These are phyloP conservation scores for Serpula lacrymans DNA, from an alignment of 768 basidiomycete species.

Conservation along the genomic window DNA sequence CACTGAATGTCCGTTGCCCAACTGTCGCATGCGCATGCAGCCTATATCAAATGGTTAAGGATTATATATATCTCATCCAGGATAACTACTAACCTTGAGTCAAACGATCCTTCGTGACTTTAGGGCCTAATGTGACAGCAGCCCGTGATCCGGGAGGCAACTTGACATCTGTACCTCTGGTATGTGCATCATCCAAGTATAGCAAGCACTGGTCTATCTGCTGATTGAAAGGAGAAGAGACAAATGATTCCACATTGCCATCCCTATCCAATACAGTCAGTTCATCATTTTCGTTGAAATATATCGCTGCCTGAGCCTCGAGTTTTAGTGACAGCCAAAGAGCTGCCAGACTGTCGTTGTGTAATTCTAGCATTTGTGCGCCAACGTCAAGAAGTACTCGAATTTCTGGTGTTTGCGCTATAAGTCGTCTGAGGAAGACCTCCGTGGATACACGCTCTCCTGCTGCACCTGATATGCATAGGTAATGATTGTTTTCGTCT, in stretches of 20 bases:
- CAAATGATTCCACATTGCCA: conserved; percentile 22
- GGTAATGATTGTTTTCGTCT: conserved; percentile 19
- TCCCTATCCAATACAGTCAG: conserved; percentile 29
- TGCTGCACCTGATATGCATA: background rate
- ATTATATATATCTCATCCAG: background rate
- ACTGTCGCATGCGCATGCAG: conserved; percentile 52
- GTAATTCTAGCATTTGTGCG: conserved; percentile 52
- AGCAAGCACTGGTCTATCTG: conserved; percentile 34
- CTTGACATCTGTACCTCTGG: conserved; percentile 37
- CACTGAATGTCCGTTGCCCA: conserved; percentile 45
- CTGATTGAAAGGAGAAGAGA: conserved; percentile 29
- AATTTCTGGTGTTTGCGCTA: conserved; percentile 32
- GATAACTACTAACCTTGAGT: conserved; percentile 33
- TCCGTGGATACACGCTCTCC: conserved; percentile 14
- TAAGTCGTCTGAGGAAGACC: conserved; percentile 23
- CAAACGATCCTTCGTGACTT: conserved; percentile 34
- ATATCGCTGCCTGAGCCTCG: conserved; percentile 25
- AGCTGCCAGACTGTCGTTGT: conserved; percentile 37
- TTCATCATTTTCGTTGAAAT: conserved; percentile 31
- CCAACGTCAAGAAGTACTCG: conserved; percentile 55
- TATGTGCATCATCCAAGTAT: conserved; percentile 39
- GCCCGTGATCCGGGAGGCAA: conserved; percentile 31
- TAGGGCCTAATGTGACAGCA: conserved; percentile 36
- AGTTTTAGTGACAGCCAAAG: conserved; percentile 35
- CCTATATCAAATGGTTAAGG: too few species aligned